A percentile compares a stretch with the other conserved stretches of the same genome.
Evolutionary conservation across 2,329 filamentous ascomycete species (phyloP).

Genomic region (Cryphonectria radicalis): DNA sequence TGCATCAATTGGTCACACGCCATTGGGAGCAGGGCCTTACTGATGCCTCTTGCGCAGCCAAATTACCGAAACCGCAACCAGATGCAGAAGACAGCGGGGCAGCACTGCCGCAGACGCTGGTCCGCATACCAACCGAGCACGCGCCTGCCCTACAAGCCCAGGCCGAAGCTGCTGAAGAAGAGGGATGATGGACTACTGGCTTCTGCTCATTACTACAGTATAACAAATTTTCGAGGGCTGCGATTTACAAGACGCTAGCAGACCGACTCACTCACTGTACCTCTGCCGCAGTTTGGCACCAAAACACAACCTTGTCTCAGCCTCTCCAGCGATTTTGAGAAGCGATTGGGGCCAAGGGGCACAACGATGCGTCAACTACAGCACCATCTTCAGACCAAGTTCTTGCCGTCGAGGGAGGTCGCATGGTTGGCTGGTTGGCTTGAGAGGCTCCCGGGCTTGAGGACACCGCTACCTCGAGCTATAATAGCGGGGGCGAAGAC

Average conservation of each 20-base stretch:
- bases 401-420: neutral
- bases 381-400: neutral
- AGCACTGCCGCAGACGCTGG: conserved; percentile 78
- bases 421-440: neutral
- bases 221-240: neutral
- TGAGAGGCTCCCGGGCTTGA: neutral
- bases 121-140: conserved; percentile 83
- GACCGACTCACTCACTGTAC: neutral
- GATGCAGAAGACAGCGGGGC: conserved; percentile 43
- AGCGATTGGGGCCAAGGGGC: neutral
- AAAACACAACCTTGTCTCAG: conserved; percentile 11
- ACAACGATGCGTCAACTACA: neutral
- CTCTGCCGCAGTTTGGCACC: neutral
- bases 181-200: conserved; percentile 5
- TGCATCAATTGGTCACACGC: conserved; percentile 28
- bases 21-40: neutral
- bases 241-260: neutral
- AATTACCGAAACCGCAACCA: conserved; percentile 66
- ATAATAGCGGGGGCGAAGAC: neutral
- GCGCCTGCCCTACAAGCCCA: conserved; percentile 66
- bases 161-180: conserved; percentile 54
- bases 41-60: conserved; percentile 53
- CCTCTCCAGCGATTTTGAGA: conserved; percentile 6
- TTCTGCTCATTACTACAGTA: conserved; percentile 18
- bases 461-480: neutral